phyloP scores from a whole-genome alignment of 2,329 filamentous ascomycete genomes.

The Myriosclerotinia scirpicola region DNA sequence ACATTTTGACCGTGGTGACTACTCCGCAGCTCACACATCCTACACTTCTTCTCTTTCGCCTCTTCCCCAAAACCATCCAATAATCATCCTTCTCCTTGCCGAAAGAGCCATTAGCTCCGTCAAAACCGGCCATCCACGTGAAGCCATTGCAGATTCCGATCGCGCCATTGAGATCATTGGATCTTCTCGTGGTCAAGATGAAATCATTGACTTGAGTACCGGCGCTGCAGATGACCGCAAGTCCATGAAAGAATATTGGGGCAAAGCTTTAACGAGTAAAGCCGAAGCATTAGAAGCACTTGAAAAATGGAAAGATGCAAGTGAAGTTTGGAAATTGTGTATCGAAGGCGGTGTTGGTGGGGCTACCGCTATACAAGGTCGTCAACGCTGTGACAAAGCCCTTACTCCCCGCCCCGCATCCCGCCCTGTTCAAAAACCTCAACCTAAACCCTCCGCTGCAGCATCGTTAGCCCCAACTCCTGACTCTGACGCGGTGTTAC shows the following conservation, averaged over 20 bases:
- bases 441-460: conserved; percentile 46
- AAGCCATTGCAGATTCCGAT: conserved; percentile 82
- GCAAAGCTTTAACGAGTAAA: conserved; percentile 90
- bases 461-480: conserved; percentile 45
- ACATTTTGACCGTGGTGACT: conserved; percentile 94
- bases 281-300: conserved; percentile 94
- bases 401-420: conserved; percentile 62
- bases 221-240: conserved; percentile 64
- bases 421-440: conserved; percentile 47
- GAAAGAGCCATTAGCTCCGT: conserved; percentile 88
- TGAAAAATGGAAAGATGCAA: conserved; percentile 89
- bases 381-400: conserved; percentile 86
- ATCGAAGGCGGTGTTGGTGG: conserved; percentile 88
- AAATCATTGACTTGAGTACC: conserved; percentile 69
- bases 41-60: conserved; percentile 76
- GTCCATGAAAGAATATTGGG: conserved; percentile 90
- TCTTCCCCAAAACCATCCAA: conserved; percentile 75
- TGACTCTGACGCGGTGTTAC: conserved; percentile 74
- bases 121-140: conserved; percentile 89
- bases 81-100: conserved; percentile 84
- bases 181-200: conserved; percentile 71
- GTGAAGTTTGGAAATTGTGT: conserved; percentile 74
- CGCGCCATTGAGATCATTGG: conserved; percentile 79
- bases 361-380: conserved; percentile 76
- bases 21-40: conserved; percentile 76